Evolutionary conservation across 169 alveolate genomes (phyloP).

Genomic region (Amoebophrya sp.): DNA sequence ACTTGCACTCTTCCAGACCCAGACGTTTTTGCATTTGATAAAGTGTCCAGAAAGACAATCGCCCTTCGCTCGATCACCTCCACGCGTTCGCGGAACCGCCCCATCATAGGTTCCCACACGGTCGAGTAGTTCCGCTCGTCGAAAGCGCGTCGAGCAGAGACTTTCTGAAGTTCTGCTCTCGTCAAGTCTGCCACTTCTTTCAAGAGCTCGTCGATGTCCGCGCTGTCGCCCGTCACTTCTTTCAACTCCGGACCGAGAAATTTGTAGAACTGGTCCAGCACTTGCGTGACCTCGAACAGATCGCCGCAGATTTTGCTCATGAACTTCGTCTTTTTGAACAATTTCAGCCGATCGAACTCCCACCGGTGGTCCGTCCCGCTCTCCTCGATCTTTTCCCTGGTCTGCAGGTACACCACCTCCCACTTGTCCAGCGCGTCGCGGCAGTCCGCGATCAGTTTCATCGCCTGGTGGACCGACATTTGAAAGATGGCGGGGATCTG

Average conservation of each 20-base stretch:
- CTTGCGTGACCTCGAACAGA: conserved; percentile 66
- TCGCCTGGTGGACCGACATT: conserved; percentile 37
- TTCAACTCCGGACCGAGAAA: conserved; percentile 85
- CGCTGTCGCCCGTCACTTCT: conserved; percentile 77
- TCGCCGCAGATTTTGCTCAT: conserved; percentile 71
- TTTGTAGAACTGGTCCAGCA: conserved; percentile 64
- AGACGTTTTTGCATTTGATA: too few species aligned
- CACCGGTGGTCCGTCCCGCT: conserved; percentile 46
- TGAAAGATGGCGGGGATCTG: conserved; percentile 42
- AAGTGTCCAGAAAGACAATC: conserved; percentile 58
- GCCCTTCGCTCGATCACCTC: conserved; percentile 71
- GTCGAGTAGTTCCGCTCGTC: conserved; percentile 57
- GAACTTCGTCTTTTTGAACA: conserved; percentile 62
- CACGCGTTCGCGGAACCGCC: conserved; percentile 67
- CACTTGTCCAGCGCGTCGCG: conserved; percentile 41
- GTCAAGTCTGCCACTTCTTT: conserved; percentile 26
- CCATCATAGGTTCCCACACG: conserved; percentile 60
- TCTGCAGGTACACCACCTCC: conserved; percentile 45
- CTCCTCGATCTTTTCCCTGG: conserved; percentile 53
- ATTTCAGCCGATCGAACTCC: conserved; percentile 64
- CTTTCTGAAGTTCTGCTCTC: conserved; percentile 59
- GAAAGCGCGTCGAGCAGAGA: conserved; percentile 64
- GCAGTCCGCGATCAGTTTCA: conserved; percentile 41
- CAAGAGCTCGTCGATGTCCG: conserved; percentile 45
- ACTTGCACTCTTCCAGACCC: too few species aligned